These are phyloP conservation scores for Cucurbita maxima DNA, from an alignment of 306 rosid species.

Conservation along the genomic window DNA sequence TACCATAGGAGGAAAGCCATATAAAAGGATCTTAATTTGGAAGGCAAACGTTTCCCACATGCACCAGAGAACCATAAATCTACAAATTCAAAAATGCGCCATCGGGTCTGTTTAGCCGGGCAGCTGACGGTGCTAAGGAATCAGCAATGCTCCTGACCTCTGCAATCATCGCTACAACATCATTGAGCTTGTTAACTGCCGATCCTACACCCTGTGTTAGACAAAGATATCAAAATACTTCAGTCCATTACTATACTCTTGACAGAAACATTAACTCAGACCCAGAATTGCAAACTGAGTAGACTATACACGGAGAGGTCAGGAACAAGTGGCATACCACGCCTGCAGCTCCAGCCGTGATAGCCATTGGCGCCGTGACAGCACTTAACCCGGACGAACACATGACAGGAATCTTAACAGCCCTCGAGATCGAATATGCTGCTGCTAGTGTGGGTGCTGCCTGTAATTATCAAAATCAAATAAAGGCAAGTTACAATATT, in stretches of 20 bases:
- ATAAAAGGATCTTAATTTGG: neutral
- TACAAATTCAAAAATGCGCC: neutral
- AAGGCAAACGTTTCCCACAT: neutral
- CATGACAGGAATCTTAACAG: conserved; percentile 81
- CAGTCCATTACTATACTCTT: neutral
- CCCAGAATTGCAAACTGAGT: neutral
- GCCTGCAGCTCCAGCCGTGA: conserved; percentile 87
- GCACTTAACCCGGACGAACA: conserved; percentile 79
- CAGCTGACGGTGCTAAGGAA: conserved; percentile 33
- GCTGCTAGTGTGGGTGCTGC: conserved; percentile 91
- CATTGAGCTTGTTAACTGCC: conserved; percentile 78
- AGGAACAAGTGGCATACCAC: conserved; percentile 38
- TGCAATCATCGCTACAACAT: conserved; percentile 78
- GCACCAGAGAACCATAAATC: neutral
- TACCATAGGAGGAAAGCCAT: neutral
- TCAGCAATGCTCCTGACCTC: conserved; percentile 66
- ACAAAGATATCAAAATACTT: neutral
- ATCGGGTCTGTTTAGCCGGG: conserved; percentile 10
- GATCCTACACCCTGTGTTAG: conserved; percentile 71
- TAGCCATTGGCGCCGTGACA: conserved; percentile 89
- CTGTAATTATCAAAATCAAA: conserved; percentile 17
- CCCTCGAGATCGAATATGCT: conserved; percentile 74
- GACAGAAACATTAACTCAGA: neutral
- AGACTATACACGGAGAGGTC: neutral
- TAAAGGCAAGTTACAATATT: neutral